Evolutionary conservation across 495 filamentous ascomycete genomes (phyloP).

Genomic region (Rostrohypoxylon terebratum): DNA sequence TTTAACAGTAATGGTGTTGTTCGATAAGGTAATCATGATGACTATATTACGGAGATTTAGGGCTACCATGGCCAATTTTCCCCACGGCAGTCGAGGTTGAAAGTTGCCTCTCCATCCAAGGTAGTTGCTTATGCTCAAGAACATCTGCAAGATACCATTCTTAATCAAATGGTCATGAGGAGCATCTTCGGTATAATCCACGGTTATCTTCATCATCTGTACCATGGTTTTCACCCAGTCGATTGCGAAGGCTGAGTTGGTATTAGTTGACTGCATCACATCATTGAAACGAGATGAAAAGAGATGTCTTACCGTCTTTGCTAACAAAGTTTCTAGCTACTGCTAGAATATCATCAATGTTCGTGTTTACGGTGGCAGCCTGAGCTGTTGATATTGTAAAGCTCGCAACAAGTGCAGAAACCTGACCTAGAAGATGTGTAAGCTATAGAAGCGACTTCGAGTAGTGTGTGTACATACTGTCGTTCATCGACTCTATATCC

Average conservation of each 20-base stretch:
- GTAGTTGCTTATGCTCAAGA: slow-evolving; percentile 75
- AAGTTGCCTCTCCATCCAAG: slow-evolving; percentile 73
- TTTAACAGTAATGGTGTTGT: slow-evolving; percentile 51
- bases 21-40: slow-evolving; percentile 72
- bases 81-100: slow-evolving; percentile 68
- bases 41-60: slow-evolving; percentile 78
- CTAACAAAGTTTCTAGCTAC: slow-evolving; percentile 66
- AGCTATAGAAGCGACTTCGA: neutral
- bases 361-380: slow-evolving; percentile 53
- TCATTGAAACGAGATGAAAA: slow-evolving; percentile 41
- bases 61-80: slow-evolving; percentile 78
- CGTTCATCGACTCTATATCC: slow-evolving; percentile 54
- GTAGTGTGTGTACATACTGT: slow-evolving; percentile 53
- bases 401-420: slow-evolving; percentile 66
- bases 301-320: slow-evolving; percentile 48
- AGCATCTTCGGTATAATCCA: slow-evolving; percentile 75
- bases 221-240: slow-evolving; percentile 73
- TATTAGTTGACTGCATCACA: slow-evolving; percentile 45
- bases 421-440: slow-evolving; percentile 54
- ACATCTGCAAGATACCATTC: slow-evolving; percentile 73
- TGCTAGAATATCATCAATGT: slow-evolving; percentile 79
- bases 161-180: slow-evolving; percentile 78
- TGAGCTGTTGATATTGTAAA: slow-evolving; percentile 69
- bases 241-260: slow-evolving; percentile 57
- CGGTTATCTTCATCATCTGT: slow-evolving; percentile 71